A percentile compares a stretch with the other conserved stretches of the same genome.
Conservation (phyloP, 495 filamentous ascomycete species). For the Tuber indicum region DNA sequence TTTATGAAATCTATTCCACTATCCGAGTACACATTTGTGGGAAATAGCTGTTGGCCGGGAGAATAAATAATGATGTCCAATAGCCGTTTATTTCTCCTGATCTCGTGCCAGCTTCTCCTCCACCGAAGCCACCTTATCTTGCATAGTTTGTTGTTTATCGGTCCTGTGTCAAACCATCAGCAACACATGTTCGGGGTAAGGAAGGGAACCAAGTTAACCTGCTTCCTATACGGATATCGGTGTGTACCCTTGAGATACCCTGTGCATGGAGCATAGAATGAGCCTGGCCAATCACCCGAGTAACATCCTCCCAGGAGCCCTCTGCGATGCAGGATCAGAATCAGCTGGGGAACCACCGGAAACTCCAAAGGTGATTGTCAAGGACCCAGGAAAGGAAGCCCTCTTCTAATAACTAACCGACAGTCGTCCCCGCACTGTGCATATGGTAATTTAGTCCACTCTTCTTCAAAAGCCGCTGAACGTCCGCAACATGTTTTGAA, state of each 20-base stretch:
- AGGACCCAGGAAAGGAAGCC: neutral
- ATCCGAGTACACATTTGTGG: neutral
- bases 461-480: conserved; percentile 75
- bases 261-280: conserved; percentile 76
- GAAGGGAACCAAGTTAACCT: conserved; percentile 51
- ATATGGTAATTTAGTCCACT: conserved; percentile 75
- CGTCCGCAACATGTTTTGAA: conserved; percentile 75
- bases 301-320: conserved; percentile 83
- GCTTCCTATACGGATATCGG: conserved; percentile 78
- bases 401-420: conserved; percentile 56
- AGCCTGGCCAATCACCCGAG: conserved; percentile 81
- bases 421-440: conserved; percentile 87
- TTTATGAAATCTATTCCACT: conserved; percentile 2
- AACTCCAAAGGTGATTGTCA: conserved; percentile 5
- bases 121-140: conserved; percentile 39
- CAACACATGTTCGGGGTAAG: neutral
- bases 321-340: conserved; percentile 49
- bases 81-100: conserved; percentile 10
- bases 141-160: conserved; percentile 35
- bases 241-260: conserved; percentile 77
- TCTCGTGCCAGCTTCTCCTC: conserved; percentile 27
- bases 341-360: conserved; percentile 13
- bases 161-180: conserved; percentile 30
- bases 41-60: neutral
- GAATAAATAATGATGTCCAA: neutral